Conservation (phyloP, 2,329 filamentous ascomycete genomes). For the Akanthomyces muscarius region DNA sequence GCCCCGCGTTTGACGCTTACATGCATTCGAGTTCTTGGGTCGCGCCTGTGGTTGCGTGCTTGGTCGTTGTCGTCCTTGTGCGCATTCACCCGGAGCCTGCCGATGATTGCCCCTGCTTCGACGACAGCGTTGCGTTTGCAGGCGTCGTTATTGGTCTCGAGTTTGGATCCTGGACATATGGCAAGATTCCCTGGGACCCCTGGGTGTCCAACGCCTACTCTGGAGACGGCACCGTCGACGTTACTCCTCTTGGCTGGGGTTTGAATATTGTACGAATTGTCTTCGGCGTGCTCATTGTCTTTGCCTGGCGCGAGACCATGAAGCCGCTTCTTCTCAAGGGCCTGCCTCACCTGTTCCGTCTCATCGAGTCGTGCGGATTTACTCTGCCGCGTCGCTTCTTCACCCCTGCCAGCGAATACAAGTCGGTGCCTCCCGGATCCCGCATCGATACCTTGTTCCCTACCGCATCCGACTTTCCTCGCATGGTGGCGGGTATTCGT, state of each 20-base stretch:
- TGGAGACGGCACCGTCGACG: slow-evolving; percentile 56
- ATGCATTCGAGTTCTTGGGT: slow-evolving; percentile 61
- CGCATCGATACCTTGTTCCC: slow-evolving; percentile 82
- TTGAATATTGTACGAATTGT: slow-evolving; percentile 65
- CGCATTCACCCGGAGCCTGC: slow-evolving; percentile 92
- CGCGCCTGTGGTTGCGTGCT: slow-evolving; percentile 59
- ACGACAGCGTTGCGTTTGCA: slow-evolving; percentile 90
- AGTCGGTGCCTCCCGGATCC: slow-evolving; percentile 68
- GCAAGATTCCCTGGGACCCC: slow-evolving; percentile 45
- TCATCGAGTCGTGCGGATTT: slow-evolving; percentile 75
- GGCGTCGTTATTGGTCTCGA: slow-evolving; percentile 85
- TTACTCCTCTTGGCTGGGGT: slow-evolving; percentile 62
- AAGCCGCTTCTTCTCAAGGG: slow-evolving; percentile 76
- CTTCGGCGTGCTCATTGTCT: slow-evolving; percentile 77
- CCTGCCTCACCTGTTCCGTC: slow-evolving; percentile 81
- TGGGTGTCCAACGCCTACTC: slow-evolving; percentile 42
- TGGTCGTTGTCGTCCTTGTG: slow-evolving; percentile 70
- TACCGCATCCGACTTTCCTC: slow-evolving; percentile 79
- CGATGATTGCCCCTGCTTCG: slow-evolving; percentile 94
- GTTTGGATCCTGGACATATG: slow-evolving; percentile 78
- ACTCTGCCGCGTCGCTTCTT: slow-evolving; percentile 87
- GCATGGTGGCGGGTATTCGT: slow-evolving; percentile 75
- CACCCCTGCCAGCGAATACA: slow-evolving; percentile 84
- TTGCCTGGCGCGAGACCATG: slow-evolving; percentile 84
- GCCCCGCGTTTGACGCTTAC: slow-evolving; percentile 63